Evolutionary conservation across 441 rosid genomes (phyloP).

Genomic region (Adansonia madagascariensis): DNA sequence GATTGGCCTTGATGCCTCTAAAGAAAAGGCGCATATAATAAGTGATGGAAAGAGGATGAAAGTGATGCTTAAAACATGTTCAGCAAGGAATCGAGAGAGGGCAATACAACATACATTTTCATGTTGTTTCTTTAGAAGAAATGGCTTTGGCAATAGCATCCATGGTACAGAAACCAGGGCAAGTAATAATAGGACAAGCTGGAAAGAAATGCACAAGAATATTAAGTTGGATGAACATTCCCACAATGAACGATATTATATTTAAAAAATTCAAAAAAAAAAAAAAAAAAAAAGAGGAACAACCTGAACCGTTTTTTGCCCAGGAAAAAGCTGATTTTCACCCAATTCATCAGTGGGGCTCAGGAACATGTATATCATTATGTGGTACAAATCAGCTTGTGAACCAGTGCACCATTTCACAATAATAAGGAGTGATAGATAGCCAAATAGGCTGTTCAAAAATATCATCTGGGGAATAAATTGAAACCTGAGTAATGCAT

Average conservation of each 20-base stretch:
- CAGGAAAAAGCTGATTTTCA: conserved; percentile 79
- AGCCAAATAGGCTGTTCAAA: conserved; percentile 88
- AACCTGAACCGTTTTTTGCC: conserved; percentile 81
- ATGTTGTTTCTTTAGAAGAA: conserved; percentile 82
- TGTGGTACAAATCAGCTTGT: conserved; percentile 89
- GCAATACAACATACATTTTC: conserved; percentile 47
- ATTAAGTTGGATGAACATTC: conserved; percentile 15
- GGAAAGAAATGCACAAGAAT: conserved; percentile 23
- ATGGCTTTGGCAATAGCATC: conserved; percentile 95
- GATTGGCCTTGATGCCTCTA: conserved; percentile 84
- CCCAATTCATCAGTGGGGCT: conserved; percentile 89
- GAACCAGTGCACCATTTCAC: conserved; percentile 93
- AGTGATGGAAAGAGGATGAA: conserved; percentile 1
- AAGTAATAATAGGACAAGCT: conserved; percentile 73
- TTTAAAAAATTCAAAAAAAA: not conserved
- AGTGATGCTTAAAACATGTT: conserved; percentile 14
- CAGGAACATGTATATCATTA: conserved; percentile 94
- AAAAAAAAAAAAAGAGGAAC: conserved; percentile 1
- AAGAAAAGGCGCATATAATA: conserved; percentile 30
- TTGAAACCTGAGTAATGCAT: conserved; percentile 66
- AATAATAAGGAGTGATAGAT: conserved; percentile 78
- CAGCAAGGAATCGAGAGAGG: not conserved
- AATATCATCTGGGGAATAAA: conserved; percentile 92
- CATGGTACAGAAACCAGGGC: conserved; percentile 91
- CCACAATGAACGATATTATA: not conserved